These are phyloP conservation scores for Vitis hybrid DNA, from an alignment of 177 flowering plant genomes.

Conservation along the genomic window DNA sequence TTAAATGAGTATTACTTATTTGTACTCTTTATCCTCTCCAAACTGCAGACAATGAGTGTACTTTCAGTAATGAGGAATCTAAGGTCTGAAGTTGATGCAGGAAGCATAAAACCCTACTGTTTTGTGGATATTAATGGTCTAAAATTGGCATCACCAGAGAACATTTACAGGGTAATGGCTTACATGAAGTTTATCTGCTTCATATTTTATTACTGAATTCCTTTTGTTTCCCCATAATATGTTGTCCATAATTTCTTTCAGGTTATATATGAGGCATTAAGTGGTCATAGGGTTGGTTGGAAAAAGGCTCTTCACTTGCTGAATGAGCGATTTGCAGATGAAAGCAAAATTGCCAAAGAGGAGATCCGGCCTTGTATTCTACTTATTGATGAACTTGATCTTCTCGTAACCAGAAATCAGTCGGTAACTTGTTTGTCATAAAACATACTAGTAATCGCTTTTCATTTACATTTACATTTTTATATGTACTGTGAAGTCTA, in stretches of 20 bases:
- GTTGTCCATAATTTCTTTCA: conserved; percentile 25
- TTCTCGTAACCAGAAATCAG: conserved; percentile 90
- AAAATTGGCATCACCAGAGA: conserved; percentile 90
- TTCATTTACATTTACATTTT: neutral
- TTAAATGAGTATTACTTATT: conserved; percentile 10
- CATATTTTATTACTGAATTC: neutral
- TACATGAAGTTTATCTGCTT: neutral
- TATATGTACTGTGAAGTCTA: neutral
- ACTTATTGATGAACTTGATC: conserved; percentile 97
- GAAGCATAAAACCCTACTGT: conserved; percentile 67
- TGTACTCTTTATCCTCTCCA: conserved; percentile 8
- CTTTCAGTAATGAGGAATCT: conserved; percentile 82
- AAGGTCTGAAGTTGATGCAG: conserved; percentile 80
- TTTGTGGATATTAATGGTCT: conserved; percentile 95
- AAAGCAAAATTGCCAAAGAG: conserved; percentile 46
- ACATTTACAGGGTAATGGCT: conserved; percentile 69
- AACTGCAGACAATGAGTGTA: conserved; percentile 94
- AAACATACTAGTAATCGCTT: too few species aligned
- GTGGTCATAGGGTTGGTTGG: conserved; percentile 91
- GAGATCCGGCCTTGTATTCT: conserved; percentile 78
- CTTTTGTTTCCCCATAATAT: neutral
- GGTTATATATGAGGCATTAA: conserved; percentile 93
- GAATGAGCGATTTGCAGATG: conserved; percentile 81
- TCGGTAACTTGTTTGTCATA: conserved; percentile 54
- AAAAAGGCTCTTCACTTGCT: conserved; percentile 85